These are phyloP conservation scores for Capronia coronata DNA, from an alignment of 2,329 filamentous ascomycete genomes.

Conservation along the genomic window DNA sequence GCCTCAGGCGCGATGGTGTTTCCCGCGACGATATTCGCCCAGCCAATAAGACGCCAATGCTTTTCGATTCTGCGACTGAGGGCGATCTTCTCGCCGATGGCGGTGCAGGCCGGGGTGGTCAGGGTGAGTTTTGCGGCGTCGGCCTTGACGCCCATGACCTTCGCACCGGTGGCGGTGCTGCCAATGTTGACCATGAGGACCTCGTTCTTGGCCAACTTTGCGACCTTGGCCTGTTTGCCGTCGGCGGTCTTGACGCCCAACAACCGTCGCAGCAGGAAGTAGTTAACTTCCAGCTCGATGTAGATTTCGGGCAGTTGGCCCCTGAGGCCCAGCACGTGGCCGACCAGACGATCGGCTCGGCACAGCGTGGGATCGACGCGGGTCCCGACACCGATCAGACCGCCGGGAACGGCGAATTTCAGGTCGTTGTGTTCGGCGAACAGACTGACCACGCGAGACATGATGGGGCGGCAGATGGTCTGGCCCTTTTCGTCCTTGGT, in stretches of 20 bases:
- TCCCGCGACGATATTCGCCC: conserved; percentile 67
- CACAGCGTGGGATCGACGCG: conserved; percentile 96
- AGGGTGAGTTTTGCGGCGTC: conserved; percentile 93
- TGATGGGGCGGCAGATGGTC: conserved; percentile 95
- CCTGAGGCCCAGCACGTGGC: conserved; percentile 92
- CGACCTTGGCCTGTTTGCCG: conserved; percentile 98
- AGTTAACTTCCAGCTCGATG: conserved; percentile 97
- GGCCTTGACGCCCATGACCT: conserved; percentile 93
- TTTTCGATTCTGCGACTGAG: conserved; percentile 96
- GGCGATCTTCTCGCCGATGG: conserved; percentile 96
- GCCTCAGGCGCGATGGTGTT: conserved; percentile 42
- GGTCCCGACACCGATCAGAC: conserved; percentile 96
- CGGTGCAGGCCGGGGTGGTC: conserved; percentile 91
- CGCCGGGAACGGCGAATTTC: conserved; percentile 96
- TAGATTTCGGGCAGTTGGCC: conserved; percentile 94
- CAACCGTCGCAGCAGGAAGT: conserved; percentile 90
- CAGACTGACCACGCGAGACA: conserved; percentile 86
- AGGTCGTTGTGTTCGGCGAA: conserved; percentile 98
- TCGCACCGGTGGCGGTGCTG: conserved; percentile 92
- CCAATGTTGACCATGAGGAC: conserved; percentile 99
- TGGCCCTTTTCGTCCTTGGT: conserved; percentile 88
- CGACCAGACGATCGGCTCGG: conserved; percentile 96
- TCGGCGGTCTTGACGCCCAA: conserved; percentile 96
- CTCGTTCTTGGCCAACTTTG: conserved; percentile 96
- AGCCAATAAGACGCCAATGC: conserved; percentile 94